These are phyloP conservation scores for Falciphora oryzae DNA, from an alignment of 2,329 filamentous ascomycete species.

Conservation along the genomic window DNA sequence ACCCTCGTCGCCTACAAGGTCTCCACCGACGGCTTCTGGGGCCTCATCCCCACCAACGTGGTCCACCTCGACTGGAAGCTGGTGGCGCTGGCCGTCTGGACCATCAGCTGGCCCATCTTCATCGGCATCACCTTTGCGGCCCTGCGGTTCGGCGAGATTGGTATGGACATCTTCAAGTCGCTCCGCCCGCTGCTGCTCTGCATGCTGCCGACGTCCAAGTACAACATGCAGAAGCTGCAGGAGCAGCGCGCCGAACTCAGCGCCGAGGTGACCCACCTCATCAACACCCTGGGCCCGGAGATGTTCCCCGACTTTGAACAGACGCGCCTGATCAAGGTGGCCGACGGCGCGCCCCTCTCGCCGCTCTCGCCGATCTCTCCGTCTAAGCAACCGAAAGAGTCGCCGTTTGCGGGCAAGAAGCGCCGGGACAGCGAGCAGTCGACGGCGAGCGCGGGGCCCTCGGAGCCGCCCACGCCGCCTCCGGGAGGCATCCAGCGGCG, in stretches of 20 bases:
- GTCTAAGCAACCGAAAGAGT: constrained; percentile 10
- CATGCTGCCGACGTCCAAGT: constrained; percentile 76
- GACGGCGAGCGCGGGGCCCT: constrained; percentile 23
- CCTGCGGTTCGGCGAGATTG: constrained; percentile 92
- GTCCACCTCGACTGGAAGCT: constrained; percentile 57
- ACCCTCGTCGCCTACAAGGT: constrained; percentile 69
- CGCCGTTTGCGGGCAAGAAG: constrained; percentile 17
- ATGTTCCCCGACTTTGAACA: constrained; percentile 95
- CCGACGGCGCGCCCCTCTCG: constrained; percentile 26
- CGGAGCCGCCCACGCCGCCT: constrained; percentile 30
- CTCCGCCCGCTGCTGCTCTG: constrained; percentile 81
- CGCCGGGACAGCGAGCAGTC: constrained; percentile 47
- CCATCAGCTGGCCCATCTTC: constrained; percentile 74
- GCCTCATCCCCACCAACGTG: constrained; percentile 73
- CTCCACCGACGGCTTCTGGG: constrained; percentile 74
- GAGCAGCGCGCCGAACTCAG: constrained; percentile 67
- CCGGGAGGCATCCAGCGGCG: constrained; percentile 28
- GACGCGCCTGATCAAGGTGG: constrained; percentile 60
- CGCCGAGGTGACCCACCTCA: constrained; percentile 78
- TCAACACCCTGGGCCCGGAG: constrained; percentile 92
- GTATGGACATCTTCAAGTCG: constrained; percentile 97
- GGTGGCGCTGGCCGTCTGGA: constrained; percentile 43
- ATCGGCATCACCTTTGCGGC: constrained; percentile 87
- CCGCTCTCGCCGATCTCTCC: constrained; percentile 10
- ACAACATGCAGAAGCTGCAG: constrained; percentile 75